Conservation (phyloP, 441 rosid species). For the Flueggea neowawraea region DNA sequence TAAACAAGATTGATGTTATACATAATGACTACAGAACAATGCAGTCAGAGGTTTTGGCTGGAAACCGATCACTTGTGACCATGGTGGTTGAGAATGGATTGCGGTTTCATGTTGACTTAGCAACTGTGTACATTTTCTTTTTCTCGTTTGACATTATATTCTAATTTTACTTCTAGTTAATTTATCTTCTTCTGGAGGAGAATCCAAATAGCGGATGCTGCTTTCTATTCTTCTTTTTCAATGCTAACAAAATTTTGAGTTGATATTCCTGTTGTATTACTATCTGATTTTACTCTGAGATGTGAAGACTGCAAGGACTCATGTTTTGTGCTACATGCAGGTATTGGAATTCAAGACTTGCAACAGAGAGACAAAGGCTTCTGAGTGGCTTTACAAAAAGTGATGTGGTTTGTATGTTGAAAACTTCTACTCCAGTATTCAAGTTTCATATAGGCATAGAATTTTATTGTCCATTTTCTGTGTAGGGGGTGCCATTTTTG, state of each 20-base stretch:
- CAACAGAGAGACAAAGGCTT: constrained; percentile 86
- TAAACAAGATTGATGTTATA: constrained; percentile 80
- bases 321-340: constrained; percentile 34
- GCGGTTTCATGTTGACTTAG: constrained; percentile 81
- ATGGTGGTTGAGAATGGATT: constrained; percentile 85
- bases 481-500: neutral
- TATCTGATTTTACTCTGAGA: too few species aligned
- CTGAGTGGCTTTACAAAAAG: constrained; percentile 49
- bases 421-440: constrained; percentile 10
- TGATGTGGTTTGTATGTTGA: constrained; percentile 82
- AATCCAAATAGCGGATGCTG: too few species aligned
- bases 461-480: neutral
- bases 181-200: too few species aligned
- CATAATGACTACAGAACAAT: constrained; percentile 89
- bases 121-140: constrained; percentile 58
- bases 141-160: constrained; percentile 9
- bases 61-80: constrained; percentile 87
- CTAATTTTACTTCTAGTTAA: too few species aligned
- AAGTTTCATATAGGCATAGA: constrained; percentile 13
- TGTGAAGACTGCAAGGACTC: neutral
- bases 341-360: constrained; percentile 95
- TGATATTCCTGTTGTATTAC: too few species aligned
- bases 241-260: too few species aligned
- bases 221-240: too few species aligned
- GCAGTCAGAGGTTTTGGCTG: constrained; percentile 96